A percentile compares a stretch with the other conserved stretches of the same genome.
phyloP scores from a whole-genome alignment of 2,329 filamentous ascomycete species.

The Trichothecium sympodiale region DNA sequence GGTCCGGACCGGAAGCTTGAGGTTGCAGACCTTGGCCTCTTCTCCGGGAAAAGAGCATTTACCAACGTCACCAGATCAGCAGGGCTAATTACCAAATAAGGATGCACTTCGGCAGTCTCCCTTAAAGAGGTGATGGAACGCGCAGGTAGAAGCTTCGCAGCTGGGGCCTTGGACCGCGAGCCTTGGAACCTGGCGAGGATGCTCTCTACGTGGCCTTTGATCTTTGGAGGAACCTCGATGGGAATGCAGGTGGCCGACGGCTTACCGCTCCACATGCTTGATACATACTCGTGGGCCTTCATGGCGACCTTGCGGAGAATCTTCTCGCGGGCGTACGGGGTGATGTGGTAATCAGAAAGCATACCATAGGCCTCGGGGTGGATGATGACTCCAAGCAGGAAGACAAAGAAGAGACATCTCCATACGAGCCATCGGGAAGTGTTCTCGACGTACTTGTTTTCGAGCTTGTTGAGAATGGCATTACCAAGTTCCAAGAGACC shows the following conservation, averaged over 20 bases:
- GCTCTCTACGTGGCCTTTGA: slow-evolving; percentile 59
- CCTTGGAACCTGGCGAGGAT: slow-evolving; percentile 55
- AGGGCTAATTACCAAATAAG: slow-evolving; percentile 69
- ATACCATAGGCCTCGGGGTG: slow-evolving; percentile 74
- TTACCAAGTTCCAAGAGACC: slow-evolving; percentile 76
- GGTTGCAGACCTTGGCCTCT: slow-evolving; percentile 50
- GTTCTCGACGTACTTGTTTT: slow-evolving; percentile 58
- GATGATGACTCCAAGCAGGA: slow-evolving; percentile 71
- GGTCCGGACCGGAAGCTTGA: slow-evolving; percentile 54
- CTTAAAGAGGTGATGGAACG: slow-evolving; percentile 61
- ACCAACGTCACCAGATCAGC: slow-evolving; percentile 71
- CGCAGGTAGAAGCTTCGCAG: slow-evolving; percentile 55
- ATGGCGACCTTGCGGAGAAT: slow-evolving; percentile 70
- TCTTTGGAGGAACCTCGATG: slow-evolving; percentile 43
- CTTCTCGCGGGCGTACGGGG: slow-evolving; percentile 78
- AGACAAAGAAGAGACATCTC: slow-evolving; percentile 86
- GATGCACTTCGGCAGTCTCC: slow-evolving; percentile 69
- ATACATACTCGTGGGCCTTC: slow-evolving; percentile 67
- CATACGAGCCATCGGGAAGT: slow-evolving; percentile 78
- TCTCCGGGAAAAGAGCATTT: slow-evolving; percentile 73
- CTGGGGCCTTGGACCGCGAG: slow-evolving; percentile 33
- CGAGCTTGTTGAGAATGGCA: slow-evolving; percentile 69
- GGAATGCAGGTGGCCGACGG: slow-evolving; percentile 40
- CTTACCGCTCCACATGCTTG: slow-evolving; percentile 64
- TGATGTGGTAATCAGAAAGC: slow-evolving; percentile 86